These are phyloP conservation scores for Plantago lanceolata DNA, from an alignment of 305 asterid species.

Conservation along the genomic window DNA sequence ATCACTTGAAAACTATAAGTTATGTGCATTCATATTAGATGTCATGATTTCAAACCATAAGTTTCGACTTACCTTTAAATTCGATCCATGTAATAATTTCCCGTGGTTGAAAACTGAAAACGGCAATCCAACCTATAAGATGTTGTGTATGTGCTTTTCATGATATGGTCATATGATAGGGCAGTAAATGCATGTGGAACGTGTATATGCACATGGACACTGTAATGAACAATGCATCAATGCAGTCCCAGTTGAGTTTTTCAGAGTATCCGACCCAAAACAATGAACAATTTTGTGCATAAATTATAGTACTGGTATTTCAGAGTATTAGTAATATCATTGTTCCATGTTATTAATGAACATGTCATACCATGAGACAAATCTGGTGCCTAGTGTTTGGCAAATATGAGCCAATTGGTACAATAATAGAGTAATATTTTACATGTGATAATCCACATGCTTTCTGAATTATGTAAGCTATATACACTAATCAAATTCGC, in stretches of 20 bases:
- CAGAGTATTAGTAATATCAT: not conserved
- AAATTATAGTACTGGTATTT: no score
- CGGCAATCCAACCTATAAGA: not conserved
- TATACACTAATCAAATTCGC: no score
- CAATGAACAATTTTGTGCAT: not conserved
- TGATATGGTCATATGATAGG: not conserved
- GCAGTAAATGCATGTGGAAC: not conserved
- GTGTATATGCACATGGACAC: not conserved
- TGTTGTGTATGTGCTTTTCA: not conserved
- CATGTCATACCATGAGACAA: conserved; percentile 1
- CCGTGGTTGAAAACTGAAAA: not conserved
- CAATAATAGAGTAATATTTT: not conserved
- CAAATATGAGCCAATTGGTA: not conserved
- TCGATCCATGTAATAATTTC: no score
- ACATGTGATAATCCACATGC: not conserved
- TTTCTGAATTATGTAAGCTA: not conserved
- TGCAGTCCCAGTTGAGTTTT: not conserved
- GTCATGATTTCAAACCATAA: no score
- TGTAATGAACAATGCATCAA: not conserved
- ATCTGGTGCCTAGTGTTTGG: not conserved
- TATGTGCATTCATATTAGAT: no score
- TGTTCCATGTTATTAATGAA: not conserved
- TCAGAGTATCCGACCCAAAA: not conserved
- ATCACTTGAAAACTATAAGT: no score
- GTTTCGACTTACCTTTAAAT: no score